These are phyloP conservation scores for Brettanomyces sp. DNA, from an alignment of 805 yeast species.

Conservation along the genomic window DNA sequence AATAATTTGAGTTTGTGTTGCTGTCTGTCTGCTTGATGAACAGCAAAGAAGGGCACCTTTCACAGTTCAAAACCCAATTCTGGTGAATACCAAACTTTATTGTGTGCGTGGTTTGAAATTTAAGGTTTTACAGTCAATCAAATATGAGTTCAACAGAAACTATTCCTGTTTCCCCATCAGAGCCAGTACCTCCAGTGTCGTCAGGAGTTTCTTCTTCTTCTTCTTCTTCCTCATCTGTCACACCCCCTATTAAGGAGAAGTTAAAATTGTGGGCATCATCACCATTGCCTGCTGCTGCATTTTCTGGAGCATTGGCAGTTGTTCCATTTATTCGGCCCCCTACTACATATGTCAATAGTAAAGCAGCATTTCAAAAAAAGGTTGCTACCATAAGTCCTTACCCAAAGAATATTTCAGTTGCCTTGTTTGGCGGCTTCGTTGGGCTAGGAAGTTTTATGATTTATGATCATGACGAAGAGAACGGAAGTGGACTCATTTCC, in stretches of 20 bases:
- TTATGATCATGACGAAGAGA: conserved; percentile 62
- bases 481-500: conserved; percentile 71
- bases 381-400: conserved; percentile 13
- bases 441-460: conserved; percentile 68
- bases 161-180: neutral
- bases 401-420: conserved; percentile 18
- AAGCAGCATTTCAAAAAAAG: conserved; percentile 4
- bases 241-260: neutral
- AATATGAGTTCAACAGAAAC: too few species aligned
- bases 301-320: conserved; percentile 26
- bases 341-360: conserved; percentile 5
- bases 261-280: conserved; percentile 19
- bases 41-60: neutral
- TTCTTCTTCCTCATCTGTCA: neutral
- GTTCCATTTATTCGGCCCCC: conserved; percentile 16
- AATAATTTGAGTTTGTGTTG: too few species aligned
- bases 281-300: conserved; percentile 39
- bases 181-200: neutral
- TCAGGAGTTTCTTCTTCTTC: neutral
- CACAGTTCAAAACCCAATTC: neutral
- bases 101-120: too few species aligned
- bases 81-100: too few species aligned
- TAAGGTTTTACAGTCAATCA: too few species aligned
- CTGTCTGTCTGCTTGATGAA: too few species aligned
- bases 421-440: conserved; percentile 52